Base-by-base conservation (phyloP, 306 rosid genomes). In the Rosa chinensis region DNA sequence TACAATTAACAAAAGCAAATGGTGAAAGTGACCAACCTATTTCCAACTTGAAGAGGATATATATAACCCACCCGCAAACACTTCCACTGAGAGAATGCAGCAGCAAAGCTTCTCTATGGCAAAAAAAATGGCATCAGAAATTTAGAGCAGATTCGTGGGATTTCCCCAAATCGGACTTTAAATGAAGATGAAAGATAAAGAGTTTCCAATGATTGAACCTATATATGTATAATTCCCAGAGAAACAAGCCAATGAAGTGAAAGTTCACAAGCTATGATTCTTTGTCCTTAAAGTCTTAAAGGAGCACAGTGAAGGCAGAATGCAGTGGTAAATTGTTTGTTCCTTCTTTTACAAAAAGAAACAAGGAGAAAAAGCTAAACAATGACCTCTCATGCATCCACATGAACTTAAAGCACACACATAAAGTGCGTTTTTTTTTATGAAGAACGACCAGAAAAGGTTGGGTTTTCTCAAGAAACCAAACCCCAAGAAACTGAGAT, bases 361-460 rank as follows among this genome's bases (percentile, higher is more conserved):
- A 78, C 83, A 80, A 78, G 72, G 23, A 55, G 78, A 73, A 81
- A 82, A 78, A 78, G 79, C 78, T 76, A 87, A 67, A 40, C 72
- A 40, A 67, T 70, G 75, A 79, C 76, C 68, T 76, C 81, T 75
- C 49, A 75, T 74, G 84, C 84, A 75, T 62, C 70, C 56, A 66
- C 84, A 79, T 80, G 63, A 78, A 81, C 81, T n/a, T 12, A 70
- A 76, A 76, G 78, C 80, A 67, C 82, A 78, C 35, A 73, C 73
- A 79, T 66, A 78, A 77, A 75, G 77, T 69, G 53, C 70, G 28
- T 32, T 32, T 64, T 61, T 49, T 82, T 85, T 78, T 63, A 40
- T 42, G 84, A 81, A 85, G 88, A 86, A 88, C 83, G 90, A 87
- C 81, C 73, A 85, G 81, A 71, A 82, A 64, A 59, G 81, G 48